Conservation (phyloP, 768 basidiomycete species). For the Trametes sanguinea region DNA sequence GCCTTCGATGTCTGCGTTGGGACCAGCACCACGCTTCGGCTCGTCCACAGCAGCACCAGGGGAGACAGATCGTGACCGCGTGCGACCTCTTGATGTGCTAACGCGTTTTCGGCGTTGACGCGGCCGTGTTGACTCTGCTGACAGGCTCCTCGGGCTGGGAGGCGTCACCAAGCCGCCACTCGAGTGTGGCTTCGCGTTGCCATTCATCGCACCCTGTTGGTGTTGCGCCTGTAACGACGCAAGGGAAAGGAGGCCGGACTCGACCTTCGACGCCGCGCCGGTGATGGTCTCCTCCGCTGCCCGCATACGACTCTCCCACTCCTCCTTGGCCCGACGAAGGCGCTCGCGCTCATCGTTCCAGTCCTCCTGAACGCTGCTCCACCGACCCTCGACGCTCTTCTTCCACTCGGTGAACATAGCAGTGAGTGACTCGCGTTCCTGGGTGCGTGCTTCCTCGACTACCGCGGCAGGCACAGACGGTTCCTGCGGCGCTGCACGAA, state of each 20-base stretch:
- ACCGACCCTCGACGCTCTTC: constrained; percentile 75
- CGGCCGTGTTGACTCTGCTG: constrained; percentile 53
- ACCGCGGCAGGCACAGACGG: constrained; percentile 20
- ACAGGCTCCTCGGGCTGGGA: constrained; percentile 72
- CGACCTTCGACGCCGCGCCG: constrained; percentile 41
- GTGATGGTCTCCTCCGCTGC: constrained; percentile 57
- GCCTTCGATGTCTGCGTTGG: constrained; percentile 8
- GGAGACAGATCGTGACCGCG: constrained; percentile 36
- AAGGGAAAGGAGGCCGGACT: constrained; percentile 35
- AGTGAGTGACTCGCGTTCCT: constrained; percentile 52
- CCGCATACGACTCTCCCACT: constrained; percentile 72
- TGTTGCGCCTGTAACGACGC: constrained; percentile 37
- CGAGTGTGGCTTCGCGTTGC: constrained; percentile 32
- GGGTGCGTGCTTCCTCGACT: constrained; percentile 34
- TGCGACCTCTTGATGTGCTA: constrained; percentile 42
- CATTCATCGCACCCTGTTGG: constrained; percentile 35
- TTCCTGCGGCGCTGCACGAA: constrained; percentile 32
- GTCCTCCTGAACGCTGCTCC: constrained; percentile 75
- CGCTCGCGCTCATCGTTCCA: constrained; percentile 83
- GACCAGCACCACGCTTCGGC: constrained; percentile 9
- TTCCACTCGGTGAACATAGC: constrained; percentile 72
- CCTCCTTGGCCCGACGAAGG: constrained; percentile 69
- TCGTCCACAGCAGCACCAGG: constrained; percentile 23
- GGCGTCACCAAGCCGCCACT: constrained; percentile 67
- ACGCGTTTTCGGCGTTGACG: constrained; percentile 28